Evolutionary conservation across 805 yeast genomes (phyloP), one percentile per base, ranked within the genome.

Genomic region (Wickerhamomyces bisporus): DNA sequence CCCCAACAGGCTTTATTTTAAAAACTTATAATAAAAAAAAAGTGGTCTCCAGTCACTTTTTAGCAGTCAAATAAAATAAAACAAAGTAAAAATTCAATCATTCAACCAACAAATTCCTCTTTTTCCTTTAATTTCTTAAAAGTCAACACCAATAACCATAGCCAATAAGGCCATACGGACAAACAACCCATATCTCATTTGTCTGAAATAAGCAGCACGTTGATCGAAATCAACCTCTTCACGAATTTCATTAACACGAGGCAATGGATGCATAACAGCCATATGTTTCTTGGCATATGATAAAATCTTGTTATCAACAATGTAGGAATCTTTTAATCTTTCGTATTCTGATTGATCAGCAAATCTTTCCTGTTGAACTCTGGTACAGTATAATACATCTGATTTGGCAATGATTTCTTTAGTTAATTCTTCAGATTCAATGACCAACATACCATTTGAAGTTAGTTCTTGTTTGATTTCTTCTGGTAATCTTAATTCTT

Each of bases 151-250:
- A 65, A 93, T 81, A 47, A 94, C 98, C 95, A 93, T 84, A 39
- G 98, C 96, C 60, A 93, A 75, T 53, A 93, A 71, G 10, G 99
- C 98, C 99, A 93, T 93, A 75, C 99, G 88, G 33, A 94, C 96
- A 60, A 82, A 93, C 62, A 93, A 73, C 45, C 99, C 99, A 61
- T 93, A 91, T 65, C 95, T 84, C 98, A 93, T 93, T 73, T 93
- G 98, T 78, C 99, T 85, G 76, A 93, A 93, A 72, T 93, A 93
- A 42, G 98, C 98, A 49, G 98, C 98, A 65, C 99, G 85, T 66
- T 91, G 97, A 67, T 93, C 99, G 60, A 91, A 93, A 64, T 93
- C 99, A 57, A 93, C 98, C 70, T 93, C 98, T 68, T 89, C 98
- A 58, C 85, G 85, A 53, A 93, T 91, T 70, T 93, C 99, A 56